Evolutionary conservation across 352 stramenopile species (phyloP).

Genomic region (Phytophthora chlamydospora): DNA sequence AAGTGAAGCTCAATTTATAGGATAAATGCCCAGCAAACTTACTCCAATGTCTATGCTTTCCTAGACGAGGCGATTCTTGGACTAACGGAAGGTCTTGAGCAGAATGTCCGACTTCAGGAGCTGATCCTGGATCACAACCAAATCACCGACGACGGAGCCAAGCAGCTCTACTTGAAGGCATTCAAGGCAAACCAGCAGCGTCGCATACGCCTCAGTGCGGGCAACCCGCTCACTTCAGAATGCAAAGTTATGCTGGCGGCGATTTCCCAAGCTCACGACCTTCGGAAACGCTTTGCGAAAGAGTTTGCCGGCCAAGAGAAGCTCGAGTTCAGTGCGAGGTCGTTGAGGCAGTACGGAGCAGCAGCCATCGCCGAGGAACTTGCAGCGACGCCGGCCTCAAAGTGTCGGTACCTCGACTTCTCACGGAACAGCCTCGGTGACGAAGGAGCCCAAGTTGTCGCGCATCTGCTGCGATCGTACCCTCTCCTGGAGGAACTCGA

Average conservation of each 20-base stretch:
- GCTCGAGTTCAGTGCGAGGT: constrained; percentile 48
- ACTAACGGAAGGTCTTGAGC: constrained; percentile 53
- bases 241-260: constrained; percentile 58
- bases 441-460: constrained; percentile 56
- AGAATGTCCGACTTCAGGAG: constrained; percentile 48
- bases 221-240: constrained; percentile 51
- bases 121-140: constrained; percentile 58
- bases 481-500: constrained; percentile 50
- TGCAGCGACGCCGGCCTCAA: constrained; percentile 3
- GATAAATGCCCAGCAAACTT: not conserved
- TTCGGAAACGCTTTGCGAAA: constrained; percentile 56
- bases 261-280: constrained; percentile 60
- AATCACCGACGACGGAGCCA: constrained; percentile 56
- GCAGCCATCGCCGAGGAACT: constrained; percentile 55
- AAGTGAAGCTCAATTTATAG: constrained; percentile 1
- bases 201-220: constrained; percentile 41
- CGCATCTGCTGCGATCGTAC: constrained; percentile 44
- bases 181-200: constrained; percentile 54
- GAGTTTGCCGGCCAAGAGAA: constrained; percentile 44
- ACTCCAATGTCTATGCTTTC: not conserved
- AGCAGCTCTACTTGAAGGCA: constrained; percentile 55
- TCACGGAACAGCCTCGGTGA: constrained; percentile 63
- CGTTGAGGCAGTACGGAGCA: constrained; percentile 56
- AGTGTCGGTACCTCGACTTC: constrained; percentile 52
- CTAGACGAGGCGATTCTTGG: constrained; percentile 47